phyloP scores from a whole-genome alignment of 306 rosid species.

The Malus sylvestris region DNA sequence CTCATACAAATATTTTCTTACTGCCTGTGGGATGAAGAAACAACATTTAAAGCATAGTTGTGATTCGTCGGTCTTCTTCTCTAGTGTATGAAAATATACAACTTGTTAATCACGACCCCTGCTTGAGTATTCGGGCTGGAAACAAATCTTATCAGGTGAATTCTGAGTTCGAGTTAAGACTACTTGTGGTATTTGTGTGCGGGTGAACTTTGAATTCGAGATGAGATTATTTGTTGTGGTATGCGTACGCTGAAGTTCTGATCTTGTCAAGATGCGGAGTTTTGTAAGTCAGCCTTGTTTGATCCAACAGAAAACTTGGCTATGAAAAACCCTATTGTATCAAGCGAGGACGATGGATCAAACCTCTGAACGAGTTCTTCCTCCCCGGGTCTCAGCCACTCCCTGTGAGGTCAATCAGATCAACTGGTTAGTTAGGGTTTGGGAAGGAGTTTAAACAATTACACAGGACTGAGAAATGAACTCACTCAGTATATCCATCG shows the following conservation, averaged over 20 bases:
- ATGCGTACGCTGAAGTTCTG: background rate
- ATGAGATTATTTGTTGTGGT: background rate
- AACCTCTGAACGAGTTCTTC: constrained; percentile 95
- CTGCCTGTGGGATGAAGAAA: too few relatives aligned
- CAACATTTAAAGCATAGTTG: background rate
- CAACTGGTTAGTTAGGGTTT: background rate
- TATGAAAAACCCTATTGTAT: constrained; percentile 90
- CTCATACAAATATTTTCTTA: too few relatives aligned
- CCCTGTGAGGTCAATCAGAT: constrained; percentile 33
- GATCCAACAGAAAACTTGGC: constrained; percentile 77
- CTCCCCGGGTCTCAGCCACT: constrained; percentile 89
- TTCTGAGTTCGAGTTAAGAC: background rate
- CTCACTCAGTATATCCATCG: constrained; percentile 79
- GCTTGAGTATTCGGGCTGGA: background rate
- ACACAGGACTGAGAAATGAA: constrained; percentile 1
- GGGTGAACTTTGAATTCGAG: background rate
- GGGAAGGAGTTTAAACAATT: background rate
- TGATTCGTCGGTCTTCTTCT: background rate
- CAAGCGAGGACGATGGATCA: constrained; percentile 74
- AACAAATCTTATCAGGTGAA: background rate
- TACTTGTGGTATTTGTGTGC: background rate
- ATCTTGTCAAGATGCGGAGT: background rate
- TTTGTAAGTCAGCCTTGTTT: constrained; percentile 27
- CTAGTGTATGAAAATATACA: background rate
- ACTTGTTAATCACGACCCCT: background rate